phyloP scores from a whole-genome alignment of 805 yeast species.

The Tetrapisispora nanseiensis region DNA sequence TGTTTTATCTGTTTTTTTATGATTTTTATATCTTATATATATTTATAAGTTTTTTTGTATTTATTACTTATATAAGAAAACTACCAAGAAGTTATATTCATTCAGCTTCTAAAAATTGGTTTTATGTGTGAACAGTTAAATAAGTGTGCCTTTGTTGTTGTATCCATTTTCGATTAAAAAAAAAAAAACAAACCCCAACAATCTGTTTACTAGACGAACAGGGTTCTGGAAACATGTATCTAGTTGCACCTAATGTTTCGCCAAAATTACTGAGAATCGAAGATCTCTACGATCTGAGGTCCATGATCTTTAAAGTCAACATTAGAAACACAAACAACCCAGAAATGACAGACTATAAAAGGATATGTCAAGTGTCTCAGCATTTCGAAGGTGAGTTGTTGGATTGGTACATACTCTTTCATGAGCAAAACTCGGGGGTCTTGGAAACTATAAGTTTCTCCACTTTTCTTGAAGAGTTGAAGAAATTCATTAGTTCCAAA shows the following conservation, averaged over 20 bases:
- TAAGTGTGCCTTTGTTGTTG: too few species aligned
- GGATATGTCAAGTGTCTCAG: conserved; percentile 1
- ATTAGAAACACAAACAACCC: neutral
- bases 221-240: neutral
- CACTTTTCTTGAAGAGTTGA: conserved; percentile 1
- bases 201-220: too few species aligned
- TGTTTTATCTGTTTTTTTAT: too few species aligned
- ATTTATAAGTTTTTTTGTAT: too few species aligned
- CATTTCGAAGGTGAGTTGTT: conserved; percentile 2
- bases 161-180: neutral
- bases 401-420: conserved; percentile 1
- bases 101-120: too few species aligned
- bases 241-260: neutral
- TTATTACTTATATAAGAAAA: too few species aligned
- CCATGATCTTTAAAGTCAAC: conserved; percentile 1
- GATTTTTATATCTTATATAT: too few species aligned
- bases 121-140: too few species aligned
- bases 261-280: neutral
- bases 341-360: neutral
- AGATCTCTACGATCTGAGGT: neutral
- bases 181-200: too few species aligned
- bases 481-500: conserved; percentile 1
- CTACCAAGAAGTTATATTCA: too few species aligned
- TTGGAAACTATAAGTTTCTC: neutral
- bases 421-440: neutral